These are phyloP conservation scores for Cadophora sp. DNA, from an alignment of 2,329 filamentous ascomycete genomes.

Conservation along the genomic window DNA sequence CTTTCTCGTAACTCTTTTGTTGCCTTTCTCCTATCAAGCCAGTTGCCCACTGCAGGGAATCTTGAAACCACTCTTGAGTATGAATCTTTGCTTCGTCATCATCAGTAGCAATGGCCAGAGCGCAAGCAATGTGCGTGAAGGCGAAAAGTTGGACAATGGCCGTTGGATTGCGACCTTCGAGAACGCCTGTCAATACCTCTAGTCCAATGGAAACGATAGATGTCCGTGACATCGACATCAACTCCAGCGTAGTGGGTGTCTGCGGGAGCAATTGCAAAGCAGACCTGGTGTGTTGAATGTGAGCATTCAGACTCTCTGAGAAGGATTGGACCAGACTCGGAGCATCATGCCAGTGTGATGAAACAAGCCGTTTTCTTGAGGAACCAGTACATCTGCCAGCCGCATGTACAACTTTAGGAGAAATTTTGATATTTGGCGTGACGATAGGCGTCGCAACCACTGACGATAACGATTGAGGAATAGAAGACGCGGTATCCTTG, in stretches of 20 bases:
- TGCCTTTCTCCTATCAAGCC: slow-evolving; percentile 33
- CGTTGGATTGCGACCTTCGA: slow-evolving; percentile 38
- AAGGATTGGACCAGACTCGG: slow-evolving; percentile 34
- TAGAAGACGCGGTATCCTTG: slow-evolving; percentile 11
- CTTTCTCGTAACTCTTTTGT: slow-evolving; percentile 30
- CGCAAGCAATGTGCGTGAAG: slow-evolving; percentile 40
- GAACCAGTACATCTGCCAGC: slow-evolving; percentile 31
- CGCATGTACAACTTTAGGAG: slow-evolving; percentile 22
- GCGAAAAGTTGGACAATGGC: slow-evolving; percentile 38
- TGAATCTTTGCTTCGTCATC: slow-evolving; percentile 32
- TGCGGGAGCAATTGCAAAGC: slow-evolving; percentile 30
- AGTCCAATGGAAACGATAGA: slow-evolving; percentile 38
- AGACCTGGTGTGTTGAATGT: slow-evolving; percentile 36
- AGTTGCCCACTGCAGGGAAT: slow-evolving; percentile 33
- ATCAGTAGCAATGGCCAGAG: slow-evolving; percentile 34
- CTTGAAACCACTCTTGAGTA: slow-evolving; percentile 35
- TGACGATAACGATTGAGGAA: slow-evolving; percentile 3
- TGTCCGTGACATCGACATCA: slow-evolving; percentile 36
- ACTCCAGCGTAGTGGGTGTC: slow-evolving; percentile 30
- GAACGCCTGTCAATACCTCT: slow-evolving; percentile 35
- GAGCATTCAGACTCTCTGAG: slow-evolving; percentile 36
- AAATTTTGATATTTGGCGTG: background rate
- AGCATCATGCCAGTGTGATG: slow-evolving; percentile 33
- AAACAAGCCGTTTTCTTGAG: slow-evolving; percentile 22
- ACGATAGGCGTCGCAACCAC: background rate